A percentile compares a stretch with the other conserved stretches of the same genome.
phyloP scores from a whole-genome alignment of 2,329 filamentous ascomycete species.

The Cladosporium sp. region DNA sequence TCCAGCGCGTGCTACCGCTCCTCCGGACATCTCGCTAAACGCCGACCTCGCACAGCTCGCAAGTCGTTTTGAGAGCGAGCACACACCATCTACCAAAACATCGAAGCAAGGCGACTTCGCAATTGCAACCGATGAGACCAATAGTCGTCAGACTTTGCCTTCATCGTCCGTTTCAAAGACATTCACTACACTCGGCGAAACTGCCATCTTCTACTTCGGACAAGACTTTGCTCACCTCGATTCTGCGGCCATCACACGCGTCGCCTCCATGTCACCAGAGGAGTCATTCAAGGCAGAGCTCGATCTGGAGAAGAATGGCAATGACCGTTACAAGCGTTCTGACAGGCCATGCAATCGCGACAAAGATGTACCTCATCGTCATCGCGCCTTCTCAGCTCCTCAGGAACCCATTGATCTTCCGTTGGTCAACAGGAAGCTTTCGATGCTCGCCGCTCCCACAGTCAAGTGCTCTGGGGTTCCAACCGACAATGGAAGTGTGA shows the following conservation, averaged over 20 bases:
- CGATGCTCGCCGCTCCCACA: too few species aligned
- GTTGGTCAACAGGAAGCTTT: not conserved
- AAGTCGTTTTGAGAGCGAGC: too few species aligned
- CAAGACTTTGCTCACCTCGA: not conserved
- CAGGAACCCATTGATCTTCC: not conserved
- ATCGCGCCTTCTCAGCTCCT: conserved; percentile 8
- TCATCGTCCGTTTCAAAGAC: not conserved
- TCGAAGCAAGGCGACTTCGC: not conserved
- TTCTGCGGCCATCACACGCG: not conserved
- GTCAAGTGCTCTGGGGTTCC: not conserved
- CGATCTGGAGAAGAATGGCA: not conserved
- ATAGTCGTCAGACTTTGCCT: too few species aligned
- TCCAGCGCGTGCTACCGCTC: too few species aligned
- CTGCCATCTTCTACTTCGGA: not conserved
- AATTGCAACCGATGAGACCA: too few species aligned
- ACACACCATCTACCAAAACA: not conserved
- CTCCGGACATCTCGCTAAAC: too few species aligned
- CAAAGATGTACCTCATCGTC: not conserved
- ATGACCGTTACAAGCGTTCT: not conserved
- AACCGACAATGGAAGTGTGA: not conserved
- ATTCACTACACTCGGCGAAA: not conserved
- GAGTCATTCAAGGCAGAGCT: not conserved
- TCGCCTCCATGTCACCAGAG: not conserved
- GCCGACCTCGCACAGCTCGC: not conserved
- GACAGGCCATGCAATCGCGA: not conserved